Percentiles rank a stretch among this genome's conserved stretches.
These are phyloP conservation scores for Stropharia rugosoannulata DNA, from an alignment of 768 basidiomycete species.

Conservation along the genomic window DNA sequence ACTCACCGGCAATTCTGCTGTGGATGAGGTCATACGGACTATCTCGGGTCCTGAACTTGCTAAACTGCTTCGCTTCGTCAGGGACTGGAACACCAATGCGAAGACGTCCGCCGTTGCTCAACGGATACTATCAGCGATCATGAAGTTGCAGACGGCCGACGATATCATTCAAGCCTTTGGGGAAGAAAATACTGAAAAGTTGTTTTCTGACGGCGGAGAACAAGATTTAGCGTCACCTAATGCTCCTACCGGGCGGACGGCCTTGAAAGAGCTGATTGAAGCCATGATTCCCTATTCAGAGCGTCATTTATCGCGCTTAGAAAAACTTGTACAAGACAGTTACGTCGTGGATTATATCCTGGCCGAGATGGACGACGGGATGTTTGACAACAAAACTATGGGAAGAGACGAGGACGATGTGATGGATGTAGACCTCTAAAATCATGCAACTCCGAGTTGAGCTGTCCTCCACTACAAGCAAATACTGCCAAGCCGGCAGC, in stretches of 20 bases:
- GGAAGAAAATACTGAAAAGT: constrained; percentile 34
- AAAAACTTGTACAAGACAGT: constrained; percentile 89
- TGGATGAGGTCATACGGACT: constrained; percentile 81
- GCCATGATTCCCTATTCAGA: constrained; percentile 93
- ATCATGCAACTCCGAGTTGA: background rate
- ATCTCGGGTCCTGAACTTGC: constrained; percentile 75
- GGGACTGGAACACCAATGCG: constrained; percentile 96
- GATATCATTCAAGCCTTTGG: constrained; percentile 71
- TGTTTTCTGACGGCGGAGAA: constrained; percentile 23
- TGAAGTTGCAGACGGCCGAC: constrained; percentile 75
- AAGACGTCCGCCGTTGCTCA: constrained; percentile 87
- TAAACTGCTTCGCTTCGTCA: constrained; percentile 75
- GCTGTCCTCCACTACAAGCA: constrained; percentile 7
- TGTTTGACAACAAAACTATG: constrained; percentile 48
- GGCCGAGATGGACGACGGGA: constrained; percentile 83
- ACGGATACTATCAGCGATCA: constrained; percentile 72
- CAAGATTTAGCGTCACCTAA: constrained; percentile 7
- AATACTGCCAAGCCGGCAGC: constrained; percentile 61
- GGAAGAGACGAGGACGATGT: constrained; percentile 44
- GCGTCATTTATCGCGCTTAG: constrained; percentile 83
- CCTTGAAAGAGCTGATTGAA: constrained; percentile 76
- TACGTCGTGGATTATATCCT: constrained; percentile 91
- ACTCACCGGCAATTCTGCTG: constrained; percentile 66
- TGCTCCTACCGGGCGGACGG: constrained; percentile 28
- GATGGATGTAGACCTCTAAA: constrained; percentile 40